Conservation (phyloP, 345 rosid species). For the Bretschneidera sinensis region DNA sequence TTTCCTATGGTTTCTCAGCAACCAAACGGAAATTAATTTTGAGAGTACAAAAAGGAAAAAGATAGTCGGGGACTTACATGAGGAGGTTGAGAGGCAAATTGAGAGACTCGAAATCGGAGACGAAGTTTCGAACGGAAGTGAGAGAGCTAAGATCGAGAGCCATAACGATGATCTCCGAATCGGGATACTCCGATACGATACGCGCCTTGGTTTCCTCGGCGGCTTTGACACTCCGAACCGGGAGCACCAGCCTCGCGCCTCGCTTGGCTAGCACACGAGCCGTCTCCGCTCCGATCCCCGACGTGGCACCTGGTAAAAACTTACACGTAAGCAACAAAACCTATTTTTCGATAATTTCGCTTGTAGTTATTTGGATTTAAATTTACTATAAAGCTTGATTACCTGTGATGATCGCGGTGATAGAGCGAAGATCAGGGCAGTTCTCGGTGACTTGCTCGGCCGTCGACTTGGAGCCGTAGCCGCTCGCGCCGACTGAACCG, state of each 20-base stretch:
- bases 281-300: conserved; percentile 97
- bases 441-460: conserved; percentile 70
- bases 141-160: conserved; percentile 91
- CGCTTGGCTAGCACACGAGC: conserved; percentile 78
- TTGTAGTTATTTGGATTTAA: not conserved
- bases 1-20: conserved; percentile 14
- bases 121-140: conserved; percentile 62
- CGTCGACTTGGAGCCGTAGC: conserved; percentile 87
- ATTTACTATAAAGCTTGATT: not conserved
- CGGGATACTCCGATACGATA: conserved; percentile 66
- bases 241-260: conserved; percentile 77
- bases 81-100: conserved; percentile 80
- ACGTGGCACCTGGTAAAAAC: conserved; percentile 68
- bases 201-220: conserved; percentile 82
- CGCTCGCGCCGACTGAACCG: conserved; percentile 77
- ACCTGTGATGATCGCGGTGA: conserved; percentile 93
- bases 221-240: conserved; percentile 73
- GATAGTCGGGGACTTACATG: conserved; percentile 41
- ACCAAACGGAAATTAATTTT: conserved; percentile 15
- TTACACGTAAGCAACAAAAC: too few relatives aligned
- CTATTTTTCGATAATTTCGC: too few relatives aligned
- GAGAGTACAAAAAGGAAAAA: not conserved
- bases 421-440: conserved; percentile 48
- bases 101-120: conserved; percentile 60
- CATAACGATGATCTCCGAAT: conserved; percentile 63